Base-by-base conservation (phyloP, 2,329 filamentous ascomycete genomes). In the Ascochyta rabiei region DNA sequence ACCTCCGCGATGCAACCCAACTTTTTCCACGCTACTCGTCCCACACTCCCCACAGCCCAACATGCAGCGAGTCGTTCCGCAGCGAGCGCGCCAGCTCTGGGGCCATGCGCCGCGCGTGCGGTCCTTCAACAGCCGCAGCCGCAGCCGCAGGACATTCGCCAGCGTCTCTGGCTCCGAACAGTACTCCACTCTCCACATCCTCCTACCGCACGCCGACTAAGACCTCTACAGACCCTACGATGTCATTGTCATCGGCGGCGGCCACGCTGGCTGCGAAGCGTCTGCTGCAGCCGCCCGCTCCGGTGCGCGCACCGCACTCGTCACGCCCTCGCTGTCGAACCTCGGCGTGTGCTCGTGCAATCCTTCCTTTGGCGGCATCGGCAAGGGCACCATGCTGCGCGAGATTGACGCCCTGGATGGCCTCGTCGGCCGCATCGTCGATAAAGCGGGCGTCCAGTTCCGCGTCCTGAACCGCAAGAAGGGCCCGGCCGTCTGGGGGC, bases 291-390 rank as follows among this genome's bases (percentile, higher is more conserved):
- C 95, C 13, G 95, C 95, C 39, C 86, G 95, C 68, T 85, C 90
- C 15, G 95, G 95, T 47, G 95, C 93, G 44, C 87, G 88, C 67
- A 98, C 95, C 37, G 93, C 89, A 1, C 84, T 99, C 62, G 82
- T 99, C 43, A 99, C 95, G 1, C 95, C 93, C 2, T 91, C 89
- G 56, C 76, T 91, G 53, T 88, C 93, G 55, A 96, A 97, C 66
- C 86, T 98, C 18, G 93, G 93, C 50, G 91, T 95, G 26, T 98
- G 93, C 78, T 97, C 93, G 31, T 98, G 93, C 79, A 98, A 98
- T 73, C 93, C 93, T 1, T 96, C 91, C 61, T 96, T 99, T 71
- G 95, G 95, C 34, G 95, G 95, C n/a, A 98, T 99, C 65, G 95
- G 95, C 39, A 99, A 99, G 74, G 95, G 95, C 15, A 98, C 91